These are phyloP conservation scores for Cladorrhinum samala DNA, from an alignment of 495 filamentous ascomycete genomes.

Conservation along the genomic window DNA sequence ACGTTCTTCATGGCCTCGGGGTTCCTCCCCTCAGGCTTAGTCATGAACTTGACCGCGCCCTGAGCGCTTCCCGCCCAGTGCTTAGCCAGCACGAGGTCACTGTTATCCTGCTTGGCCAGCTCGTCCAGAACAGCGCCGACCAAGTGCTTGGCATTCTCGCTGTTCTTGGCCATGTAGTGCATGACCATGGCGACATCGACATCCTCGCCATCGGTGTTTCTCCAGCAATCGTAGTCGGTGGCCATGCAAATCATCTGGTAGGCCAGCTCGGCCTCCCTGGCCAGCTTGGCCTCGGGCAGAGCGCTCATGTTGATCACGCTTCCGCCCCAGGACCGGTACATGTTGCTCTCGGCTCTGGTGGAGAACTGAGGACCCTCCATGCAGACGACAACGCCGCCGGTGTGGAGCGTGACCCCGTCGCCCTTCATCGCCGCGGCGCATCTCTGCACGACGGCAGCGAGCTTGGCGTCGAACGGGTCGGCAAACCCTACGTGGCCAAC, in stretches of 20 bases:
- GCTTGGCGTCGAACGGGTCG: constrained; percentile 80
- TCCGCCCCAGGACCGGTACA: constrained; percentile 90
- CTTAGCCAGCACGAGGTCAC: constrained; percentile 71
- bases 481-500: constrained; percentile 95
- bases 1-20: constrained; percentile 62
- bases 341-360: constrained; percentile 89
- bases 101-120: constrained; percentile 67
- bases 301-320: constrained; percentile 95
- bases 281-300: constrained; percentile 94
- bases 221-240: constrained; percentile 99
- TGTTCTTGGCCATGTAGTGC: constrained; percentile 90
- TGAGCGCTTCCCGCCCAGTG: constrained; percentile 58
- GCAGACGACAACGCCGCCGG: constrained; percentile 74
- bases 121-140: constrained; percentile 84
- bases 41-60: constrained; percentile 67
- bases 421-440: constrained; percentile 74
- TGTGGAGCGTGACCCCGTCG: constrained; percentile 71
- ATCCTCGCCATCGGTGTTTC: constrained; percentile 49
- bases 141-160: constrained; percentile 75
- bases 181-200: constrained; percentile 97
- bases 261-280: constrained; percentile 89
- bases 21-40: constrained; percentile 55
- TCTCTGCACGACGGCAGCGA: constrained; percentile 62
- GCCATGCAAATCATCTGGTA: constrained; percentile 99
- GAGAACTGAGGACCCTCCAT: constrained; percentile 98